Conservation (phyloP, 2,329 filamentous ascomycete genomes). For the Fusarium piperis region DNA sequence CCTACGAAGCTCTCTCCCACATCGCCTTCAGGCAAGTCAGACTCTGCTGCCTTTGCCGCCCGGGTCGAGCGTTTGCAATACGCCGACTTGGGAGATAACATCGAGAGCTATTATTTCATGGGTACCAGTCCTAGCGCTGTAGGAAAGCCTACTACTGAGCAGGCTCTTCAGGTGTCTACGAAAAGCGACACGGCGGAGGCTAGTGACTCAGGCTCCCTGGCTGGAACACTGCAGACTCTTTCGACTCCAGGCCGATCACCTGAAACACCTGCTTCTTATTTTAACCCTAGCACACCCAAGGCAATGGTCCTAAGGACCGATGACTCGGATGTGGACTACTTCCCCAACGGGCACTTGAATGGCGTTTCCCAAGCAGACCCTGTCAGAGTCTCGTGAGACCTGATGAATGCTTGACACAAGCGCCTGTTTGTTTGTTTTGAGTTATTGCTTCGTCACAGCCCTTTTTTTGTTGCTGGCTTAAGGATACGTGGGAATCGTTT, state of each 20-base stretch:
- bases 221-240: conserved; percentile 20
- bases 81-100: not conserved
- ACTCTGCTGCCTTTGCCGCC: not conserved
- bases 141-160: not conserved
- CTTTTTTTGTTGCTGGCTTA: too few relatives aligned
- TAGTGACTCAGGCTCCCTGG: conserved; percentile 19
- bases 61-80: not conserved
- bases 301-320: conserved; percentile 37
- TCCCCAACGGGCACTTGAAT: not conserved
- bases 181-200: conserved; percentile 27
- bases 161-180: not conserved
- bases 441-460: too few relatives aligned
- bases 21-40: not conserved
- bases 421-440: too few relatives aligned
- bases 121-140: not conserved
- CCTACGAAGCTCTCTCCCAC: not conserved
- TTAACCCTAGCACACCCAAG: conserved; percentile 44
- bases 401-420: not conserved
- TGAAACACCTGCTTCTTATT: conserved; percentile 19
- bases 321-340: conserved; percentile 8
- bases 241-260: conserved; percentile 28
- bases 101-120: conserved; percentile 1
- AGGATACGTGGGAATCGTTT: not conserved
- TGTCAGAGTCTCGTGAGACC: not conserved
- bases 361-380: not conserved